A percentile compares a stretch with the other conserved stretches of the same genome.
These are phyloP conservation scores for Termitomyces sp. DNA, from an alignment of 768 basidiomycete species.

Conservation along the genomic window DNA sequence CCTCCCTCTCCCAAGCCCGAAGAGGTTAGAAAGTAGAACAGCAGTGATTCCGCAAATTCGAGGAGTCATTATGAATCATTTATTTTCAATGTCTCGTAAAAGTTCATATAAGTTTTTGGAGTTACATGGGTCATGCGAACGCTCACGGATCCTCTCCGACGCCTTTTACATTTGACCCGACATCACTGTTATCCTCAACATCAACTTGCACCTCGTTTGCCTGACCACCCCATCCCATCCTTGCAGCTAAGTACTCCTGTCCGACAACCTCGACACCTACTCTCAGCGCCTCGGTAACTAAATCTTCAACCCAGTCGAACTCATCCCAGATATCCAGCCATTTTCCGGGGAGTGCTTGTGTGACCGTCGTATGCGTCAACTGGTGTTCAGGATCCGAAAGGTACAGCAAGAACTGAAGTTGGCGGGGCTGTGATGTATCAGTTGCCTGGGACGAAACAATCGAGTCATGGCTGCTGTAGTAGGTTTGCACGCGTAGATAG, in stretches of 20 bases:
- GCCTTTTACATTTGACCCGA: slow-evolving; percentile 13
- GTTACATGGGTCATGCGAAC: slow-evolving; percentile 19
- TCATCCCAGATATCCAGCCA: slow-evolving; percentile 92
- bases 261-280: slow-evolving; percentile 87
- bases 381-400: slow-evolving; percentile 77
- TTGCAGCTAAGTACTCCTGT: slow-evolving; percentile 81
- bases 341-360: slow-evolving; percentile 75
- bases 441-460: slow-evolving; percentile 23
- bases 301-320: slow-evolving; percentile 95
- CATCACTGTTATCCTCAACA: slow-evolving; percentile 5
- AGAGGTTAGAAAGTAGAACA: slow-evolving; percentile 72
- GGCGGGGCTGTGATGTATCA: slow-evolving; percentile 34
- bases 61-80: slow-evolving; percentile 6
- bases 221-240: slow-evolving; percentile 73
- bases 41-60: background rate
- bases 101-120: slow-evolving; percentile 1
- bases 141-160: slow-evolving; percentile 24
- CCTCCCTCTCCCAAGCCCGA: slow-evolving; percentile 73
- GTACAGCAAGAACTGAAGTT: slow-evolving; percentile 68
- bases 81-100: slow-evolving; percentile 5
- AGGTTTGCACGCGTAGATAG: slow-evolving; percentile 92
- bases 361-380: slow-evolving; percentile 69
- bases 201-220: slow-evolving; percentile 4
- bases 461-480: slow-evolving; percentile 44
- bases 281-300: slow-evolving; percentile 81